These are phyloP conservation scores for Solanum pennellii DNA, from an alignment of 257 asterid genomes.

Conservation along the genomic window DNA sequence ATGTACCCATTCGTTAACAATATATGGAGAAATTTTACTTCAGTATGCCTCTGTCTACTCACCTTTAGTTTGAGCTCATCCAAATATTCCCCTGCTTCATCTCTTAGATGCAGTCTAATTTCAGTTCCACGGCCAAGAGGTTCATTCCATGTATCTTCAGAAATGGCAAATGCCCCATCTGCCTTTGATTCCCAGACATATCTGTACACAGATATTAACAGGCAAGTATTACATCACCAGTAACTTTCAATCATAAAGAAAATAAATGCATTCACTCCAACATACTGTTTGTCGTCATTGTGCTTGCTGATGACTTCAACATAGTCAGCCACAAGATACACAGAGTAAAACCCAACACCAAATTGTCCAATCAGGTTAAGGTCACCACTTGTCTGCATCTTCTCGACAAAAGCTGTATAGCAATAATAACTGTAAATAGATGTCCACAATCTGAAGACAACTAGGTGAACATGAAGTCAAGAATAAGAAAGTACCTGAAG, in stretches of 20 bases:
- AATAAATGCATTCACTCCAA: not conserved
- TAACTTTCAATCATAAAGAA: not conserved
- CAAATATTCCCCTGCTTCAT: slow-evolving; percentile 87
- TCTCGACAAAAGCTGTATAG: slow-evolving; percentile 83
- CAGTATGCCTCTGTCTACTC: not conserved
- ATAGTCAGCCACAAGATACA: slow-evolving; percentile 86
- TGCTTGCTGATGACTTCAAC: slow-evolving; percentile 95
- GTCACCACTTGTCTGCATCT: slow-evolving; percentile 93
- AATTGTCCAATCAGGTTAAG: slow-evolving; percentile 92
- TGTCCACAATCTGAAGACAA: not conserved
- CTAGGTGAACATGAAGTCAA: not conserved
- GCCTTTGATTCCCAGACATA: slow-evolving; percentile 94
- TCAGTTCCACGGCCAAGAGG: slow-evolving; percentile 97
- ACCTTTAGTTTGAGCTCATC: slow-evolving; percentile 82
- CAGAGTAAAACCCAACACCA: slow-evolving; percentile 97
- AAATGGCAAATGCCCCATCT: slow-evolving; percentile 88
- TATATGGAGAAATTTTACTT: not conserved
- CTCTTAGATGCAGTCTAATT: slow-evolving; percentile 80
- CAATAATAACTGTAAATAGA: not conserved
- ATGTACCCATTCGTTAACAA: not conserved
- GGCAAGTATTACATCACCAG: not conserved
- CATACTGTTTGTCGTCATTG: slow-evolving; percentile 88
- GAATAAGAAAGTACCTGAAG: slow-evolving; percentile 51
- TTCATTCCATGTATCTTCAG: slow-evolving; percentile 82
- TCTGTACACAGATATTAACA: slow-evolving; percentile 26